Evolutionary conservation across 768 basidiomycete genomes (phyloP).

Genomic region (Holtermanniella nyarrowii): DNA sequence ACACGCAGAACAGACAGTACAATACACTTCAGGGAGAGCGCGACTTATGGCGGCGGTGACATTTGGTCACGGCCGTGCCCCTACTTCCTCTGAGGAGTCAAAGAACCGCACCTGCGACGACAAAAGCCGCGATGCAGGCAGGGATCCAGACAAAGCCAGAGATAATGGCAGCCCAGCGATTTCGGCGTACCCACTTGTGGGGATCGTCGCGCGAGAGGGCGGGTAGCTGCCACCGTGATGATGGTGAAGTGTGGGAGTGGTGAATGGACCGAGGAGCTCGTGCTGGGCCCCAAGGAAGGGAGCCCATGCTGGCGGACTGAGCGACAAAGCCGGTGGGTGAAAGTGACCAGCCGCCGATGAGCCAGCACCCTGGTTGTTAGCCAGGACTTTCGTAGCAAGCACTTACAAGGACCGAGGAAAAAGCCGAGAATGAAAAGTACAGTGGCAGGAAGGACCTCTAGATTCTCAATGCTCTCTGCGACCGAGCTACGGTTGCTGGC

Average conservation of each 20-base stretch:
- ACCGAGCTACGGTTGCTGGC: not conserved
- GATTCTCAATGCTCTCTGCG: not conserved
- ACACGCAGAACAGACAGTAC: too few species aligned
- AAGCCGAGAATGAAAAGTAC: slow-evolving; percentile 15
- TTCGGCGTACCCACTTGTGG: slow-evolving; percentile 14
- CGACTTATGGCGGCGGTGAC: too few species aligned
- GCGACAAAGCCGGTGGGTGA: slow-evolving; percentile 8
- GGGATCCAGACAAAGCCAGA: slow-evolving; percentile 11
- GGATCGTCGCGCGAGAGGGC: slow-evolving; percentile 11
- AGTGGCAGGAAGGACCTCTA: slow-evolving; percentile 8
- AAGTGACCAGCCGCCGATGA: slow-evolving; percentile 15
- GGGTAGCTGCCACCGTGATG: not conserved
- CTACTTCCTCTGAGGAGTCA: not conserved
- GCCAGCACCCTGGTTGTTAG: slow-evolving; percentile 16
- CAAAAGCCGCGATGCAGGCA: not conserved
- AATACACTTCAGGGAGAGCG: too few species aligned
- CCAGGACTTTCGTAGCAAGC: too few species aligned
- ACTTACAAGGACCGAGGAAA: slow-evolving; percentile 16
- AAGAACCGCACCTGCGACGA: not conserved
- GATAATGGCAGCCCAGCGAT: slow-evolving; percentile 11
- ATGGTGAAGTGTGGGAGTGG: not conserved
- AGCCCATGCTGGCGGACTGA: not conserved
- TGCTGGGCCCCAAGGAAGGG: not conserved
- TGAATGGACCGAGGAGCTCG: not conserved
- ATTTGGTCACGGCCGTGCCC: not conserved